These are phyloP conservation scores for Colletotrichum liaoningense DNA, from an alignment of 2,329 filamentous ascomycete genomes.

Conservation along the genomic window DNA sequence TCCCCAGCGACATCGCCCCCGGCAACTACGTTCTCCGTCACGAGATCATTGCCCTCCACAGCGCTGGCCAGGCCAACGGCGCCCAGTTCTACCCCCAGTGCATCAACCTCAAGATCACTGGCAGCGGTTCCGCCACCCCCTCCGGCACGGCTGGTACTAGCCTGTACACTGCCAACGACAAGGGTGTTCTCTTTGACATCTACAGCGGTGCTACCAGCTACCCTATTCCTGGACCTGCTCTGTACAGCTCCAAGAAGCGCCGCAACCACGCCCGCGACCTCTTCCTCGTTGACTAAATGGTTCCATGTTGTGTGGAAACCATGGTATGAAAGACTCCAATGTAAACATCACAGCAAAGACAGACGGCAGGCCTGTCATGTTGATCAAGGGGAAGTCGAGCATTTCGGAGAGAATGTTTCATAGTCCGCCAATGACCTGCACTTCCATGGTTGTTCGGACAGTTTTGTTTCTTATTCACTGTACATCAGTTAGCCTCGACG, in stretches of 20 bases:
- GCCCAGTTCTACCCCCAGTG: slow-evolving; percentile 66
- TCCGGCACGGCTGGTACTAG: slow-evolving; percentile 46
- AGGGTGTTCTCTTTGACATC: slow-evolving; percentile 50
- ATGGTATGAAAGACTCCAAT: background rate
- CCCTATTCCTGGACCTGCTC: slow-evolving; percentile 46
- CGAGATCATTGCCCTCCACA: slow-evolving; percentile 67
- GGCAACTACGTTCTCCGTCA: slow-evolving; percentile 67
- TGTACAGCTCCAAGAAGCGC: slow-evolving; percentile 28
- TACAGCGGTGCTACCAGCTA: slow-evolving; percentile 43
- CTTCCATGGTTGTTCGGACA: background rate
- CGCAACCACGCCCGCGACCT: slow-evolving; percentile 30
- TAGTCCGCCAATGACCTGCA: background rate
- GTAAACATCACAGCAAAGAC: background rate
- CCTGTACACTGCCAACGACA: slow-evolving; percentile 48
- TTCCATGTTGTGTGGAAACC: background rate
- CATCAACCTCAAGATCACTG: slow-evolving; percentile 59
- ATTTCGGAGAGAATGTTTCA: background rate
- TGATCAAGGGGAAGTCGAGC: background rate
- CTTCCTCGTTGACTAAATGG: slow-evolving; percentile 6
- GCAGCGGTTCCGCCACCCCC: slow-evolving; percentile 47
- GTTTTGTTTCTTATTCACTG: slow-evolving; percentile 20
- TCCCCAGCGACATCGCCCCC: slow-evolving; percentile 58
- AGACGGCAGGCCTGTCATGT: slow-evolving; percentile 23
- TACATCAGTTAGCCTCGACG: slow-evolving; percentile 28
- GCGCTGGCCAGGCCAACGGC: slow-evolving; percentile 51